These are phyloP conservation scores for Cryptosporidium sp. DNA, from an alignment of 169 alveolate genomes.

Conservation along the genomic window DNA sequence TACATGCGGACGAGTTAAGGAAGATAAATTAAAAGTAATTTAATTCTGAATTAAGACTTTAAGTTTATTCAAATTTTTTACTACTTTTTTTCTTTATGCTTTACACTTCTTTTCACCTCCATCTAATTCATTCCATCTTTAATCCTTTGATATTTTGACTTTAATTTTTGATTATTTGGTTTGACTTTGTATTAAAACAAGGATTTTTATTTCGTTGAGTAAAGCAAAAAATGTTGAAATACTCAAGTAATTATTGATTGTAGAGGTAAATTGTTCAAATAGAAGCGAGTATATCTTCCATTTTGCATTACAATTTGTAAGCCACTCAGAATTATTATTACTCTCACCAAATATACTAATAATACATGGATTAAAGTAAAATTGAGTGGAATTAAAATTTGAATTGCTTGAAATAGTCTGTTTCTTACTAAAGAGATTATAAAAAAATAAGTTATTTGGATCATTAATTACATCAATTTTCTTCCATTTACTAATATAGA, in stretches of 20 bases:
- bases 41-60: background rate
- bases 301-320: slow-evolving; percentile 31
- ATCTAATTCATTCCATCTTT: too few relatives aligned
- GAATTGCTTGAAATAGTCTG: background rate
- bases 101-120: too few relatives aligned
- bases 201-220: slow-evolving; percentile 30
- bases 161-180: background rate
- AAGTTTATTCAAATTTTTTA: too few relatives aligned
- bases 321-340: slow-evolving; percentile 27
- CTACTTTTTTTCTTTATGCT: background rate
- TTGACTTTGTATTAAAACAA: slow-evolving; percentile 2
- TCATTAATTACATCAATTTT: slow-evolving; percentile 40
- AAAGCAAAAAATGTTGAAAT: slow-evolving; percentile 39
- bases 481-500: slow-evolving; percentile 21
- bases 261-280: slow-evolving; percentile 22
- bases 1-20: background rate
- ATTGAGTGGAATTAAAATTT: background rate
- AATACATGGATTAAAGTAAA: slow-evolving; percentile 30
- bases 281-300: slow-evolving; percentile 44
- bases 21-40: too few relatives aligned
- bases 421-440: slow-evolving; percentile 4
- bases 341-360: slow-evolving; percentile 10
- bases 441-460: slow-evolving; percentile 39
- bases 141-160: background rate
- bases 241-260: slow-evolving; percentile 3